Percentiles rank a stretch among this genome's conserved stretches.
Conservation (phyloP, 1,139 yeast genomes). For the Meyerozyma guilliermondii region DNA sequence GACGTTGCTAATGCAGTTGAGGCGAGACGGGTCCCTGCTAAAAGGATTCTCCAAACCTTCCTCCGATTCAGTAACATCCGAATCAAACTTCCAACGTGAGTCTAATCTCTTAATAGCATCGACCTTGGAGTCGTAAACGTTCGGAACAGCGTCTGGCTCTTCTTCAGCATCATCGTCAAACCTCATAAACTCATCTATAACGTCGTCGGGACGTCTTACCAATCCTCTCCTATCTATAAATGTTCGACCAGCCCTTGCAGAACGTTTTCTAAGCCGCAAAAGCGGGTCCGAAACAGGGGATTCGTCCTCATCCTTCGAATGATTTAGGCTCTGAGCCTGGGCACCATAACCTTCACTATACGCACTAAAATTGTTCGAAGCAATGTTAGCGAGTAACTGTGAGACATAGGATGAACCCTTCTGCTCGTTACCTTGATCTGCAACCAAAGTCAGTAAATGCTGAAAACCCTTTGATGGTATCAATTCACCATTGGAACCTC, state of each 20-base stretch:
- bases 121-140: slow-evolving; percentile 55
- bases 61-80: slow-evolving; percentile 48
- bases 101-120: slow-evolving; percentile 52
- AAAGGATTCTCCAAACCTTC: slow-evolving; percentile 49
- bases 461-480: slow-evolving; percentile 41
- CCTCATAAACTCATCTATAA: slow-evolving; percentile 34
- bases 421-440: slow-evolving; percentile 23
- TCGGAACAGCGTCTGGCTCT: slow-evolving; percentile 15
- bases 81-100: slow-evolving; percentile 75
- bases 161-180: slow-evolving; percentile 23
- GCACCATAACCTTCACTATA: slow-evolving; percentile 41
- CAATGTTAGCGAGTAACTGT: slow-evolving; percentile 40
- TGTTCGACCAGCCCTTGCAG: slow-evolving; percentile 65
- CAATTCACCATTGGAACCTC: slow-evolving; percentile 42
- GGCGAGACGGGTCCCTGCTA: slow-evolving; percentile 59
- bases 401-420: slow-evolving; percentile 33
- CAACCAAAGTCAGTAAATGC: slow-evolving; percentile 33
- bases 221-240: slow-evolving; percentile 69
- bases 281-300: slow-evolving; percentile 47
- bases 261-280: slow-evolving; percentile 66
- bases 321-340: slow-evolving; percentile 13
- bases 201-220: slow-evolving; percentile 24
- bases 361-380: slow-evolving; percentile 42
- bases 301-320: slow-evolving; percentile 21
- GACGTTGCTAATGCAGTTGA: slow-evolving; percentile 78